Evolutionary conservation across 352 stramenopile species (phyloP), one percentile per base, ranked within the genome.

Genomic region (Phytopythium kandeliae): DNA sequence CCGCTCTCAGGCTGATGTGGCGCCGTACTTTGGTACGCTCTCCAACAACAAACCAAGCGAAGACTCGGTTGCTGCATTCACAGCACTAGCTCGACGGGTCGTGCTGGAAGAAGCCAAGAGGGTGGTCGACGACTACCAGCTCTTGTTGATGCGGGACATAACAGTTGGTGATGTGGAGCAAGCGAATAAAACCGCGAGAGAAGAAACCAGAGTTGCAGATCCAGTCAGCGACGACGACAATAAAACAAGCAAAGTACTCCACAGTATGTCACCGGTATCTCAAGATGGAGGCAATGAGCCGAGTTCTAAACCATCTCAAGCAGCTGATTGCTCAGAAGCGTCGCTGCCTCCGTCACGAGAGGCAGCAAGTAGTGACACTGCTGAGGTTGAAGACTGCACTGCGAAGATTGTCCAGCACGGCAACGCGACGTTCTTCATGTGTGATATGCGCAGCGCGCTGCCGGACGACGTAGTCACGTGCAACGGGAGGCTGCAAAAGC

Each of bases 381-480:
- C 3, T 1, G 40, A 46, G 12, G 15, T 8, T 1, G 26, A 49
- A n/a, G 31, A 35, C 34, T 54, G 47, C 36, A 60, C 62, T 2
- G 49, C 61, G 12, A 54, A 73, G 55, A 69, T 78, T 22, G 56
- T 81, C 34, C 68, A 82, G 30, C 49, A 63, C 16, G 68, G 63
- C 9, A 67, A 76, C 17, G 65, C 88, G 19, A 72, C 70, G 8
- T 54, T 90, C 8, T 92, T 92, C 54, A 59, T 89, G 30, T 81
- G 69, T 45, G 78, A 92, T 58, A 72, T 83, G 57, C 60, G 74
- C 26, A 60, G 35, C 34, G 64, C 63, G 0, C 31, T 42, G 44
- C 49, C 2, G 9, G 51, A 66, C 33, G 70, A 86, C 11, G 19
- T 65, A 1, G 81, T 92, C 28, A 85, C 81, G 11, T 92, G 81